Evolutionary conservation across 1,139 yeast genomes (phyloP).

Genomic region (Suhomyces atakaporum): DNA sequence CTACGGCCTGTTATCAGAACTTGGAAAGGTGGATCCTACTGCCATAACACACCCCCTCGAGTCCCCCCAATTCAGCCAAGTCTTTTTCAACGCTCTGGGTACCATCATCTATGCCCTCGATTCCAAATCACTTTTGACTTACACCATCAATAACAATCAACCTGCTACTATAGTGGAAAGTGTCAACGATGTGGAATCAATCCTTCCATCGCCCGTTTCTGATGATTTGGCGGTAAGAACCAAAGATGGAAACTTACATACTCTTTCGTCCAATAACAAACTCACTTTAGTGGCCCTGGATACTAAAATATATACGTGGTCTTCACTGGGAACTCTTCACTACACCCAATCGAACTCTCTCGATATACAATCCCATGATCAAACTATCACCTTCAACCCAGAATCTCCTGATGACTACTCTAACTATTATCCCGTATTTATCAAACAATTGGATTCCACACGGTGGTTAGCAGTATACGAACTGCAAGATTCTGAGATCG

Average conservation of each 20-base stretch:
- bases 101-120: slow-evolving; percentile 3
- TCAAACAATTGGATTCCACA: slow-evolving; percentile 8
- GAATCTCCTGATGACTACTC: slow-evolving; percentile 5
- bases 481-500: slow-evolving; percentile 22
- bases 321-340: background rate
- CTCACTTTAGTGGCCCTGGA: background rate
- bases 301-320: slow-evolving; percentile 3
- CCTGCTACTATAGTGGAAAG: too few relatives aligned
- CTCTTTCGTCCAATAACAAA: too few relatives aligned
- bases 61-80: slow-evolving; percentile 24
- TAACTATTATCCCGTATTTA: slow-evolving; percentile 9
- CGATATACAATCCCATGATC: slow-evolving; percentile 5
- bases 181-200: background rate
- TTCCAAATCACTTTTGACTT: background rate
- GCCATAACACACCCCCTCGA: too few relatives aligned
- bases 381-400: slow-evolving; percentile 3
- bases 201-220: background rate
- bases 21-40: too few relatives aligned
- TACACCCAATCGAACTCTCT: slow-evolving; percentile 1
- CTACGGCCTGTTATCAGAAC: slow-evolving; percentile 17
- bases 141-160: too few relatives aligned
- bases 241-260: background rate
- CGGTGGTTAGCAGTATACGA: slow-evolving; percentile 27
- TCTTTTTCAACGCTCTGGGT: slow-evolving; percentile 23
- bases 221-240: background rate